Conservation (phyloP, 352 stramenopile species). For the Thraustochytrium striatum region DNA sequence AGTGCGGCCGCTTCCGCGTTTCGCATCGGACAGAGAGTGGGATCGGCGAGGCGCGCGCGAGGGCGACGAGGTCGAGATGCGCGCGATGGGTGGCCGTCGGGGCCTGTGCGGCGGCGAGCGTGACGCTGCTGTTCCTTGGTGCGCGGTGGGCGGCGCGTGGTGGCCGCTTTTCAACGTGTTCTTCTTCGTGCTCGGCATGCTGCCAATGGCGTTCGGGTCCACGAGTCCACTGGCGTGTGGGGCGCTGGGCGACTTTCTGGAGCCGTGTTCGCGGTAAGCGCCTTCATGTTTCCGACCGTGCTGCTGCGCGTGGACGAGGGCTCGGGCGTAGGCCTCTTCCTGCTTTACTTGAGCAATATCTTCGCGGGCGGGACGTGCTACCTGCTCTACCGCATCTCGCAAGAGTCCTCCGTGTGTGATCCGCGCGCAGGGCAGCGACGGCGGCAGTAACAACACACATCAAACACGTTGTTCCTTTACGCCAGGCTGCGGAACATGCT, state of each 20-base stretch:
- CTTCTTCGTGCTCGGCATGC: conserved; percentile 20
- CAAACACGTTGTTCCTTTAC: too few relatives aligned
- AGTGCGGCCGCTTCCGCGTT: too few relatives aligned
- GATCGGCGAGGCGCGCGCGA: too few relatives aligned
- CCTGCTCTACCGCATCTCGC: conserved; percentile 17
- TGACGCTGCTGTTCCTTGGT: conserved; percentile 10
- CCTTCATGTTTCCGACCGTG: conserved; percentile 33
- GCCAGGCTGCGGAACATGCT: too few relatives aligned
- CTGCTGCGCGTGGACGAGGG: conserved; percentile 39
- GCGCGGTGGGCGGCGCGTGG: conserved; percentile 30
- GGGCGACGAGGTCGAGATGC: conserved; percentile 24
- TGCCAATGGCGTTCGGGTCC: conserved; percentile 43
- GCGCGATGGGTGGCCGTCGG: background rate
- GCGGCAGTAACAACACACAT: too few relatives aligned
- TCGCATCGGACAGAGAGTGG: too few relatives aligned
- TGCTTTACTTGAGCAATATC: conserved; percentile 31
- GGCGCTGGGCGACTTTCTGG: conserved; percentile 30
- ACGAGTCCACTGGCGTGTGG: conserved; percentile 32
- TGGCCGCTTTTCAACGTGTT: conserved; percentile 47
- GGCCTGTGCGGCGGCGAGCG: background rate
- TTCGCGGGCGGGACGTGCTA: conserved; percentile 13
- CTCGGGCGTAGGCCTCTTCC: conserved; percentile 11
- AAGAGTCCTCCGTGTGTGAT: conserved; percentile 42
- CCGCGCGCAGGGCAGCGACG: too few relatives aligned
- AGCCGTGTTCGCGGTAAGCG: background rate